Base-by-base conservation (phyloP, 139 green algal species). In the Microglena sp. region DNA sequence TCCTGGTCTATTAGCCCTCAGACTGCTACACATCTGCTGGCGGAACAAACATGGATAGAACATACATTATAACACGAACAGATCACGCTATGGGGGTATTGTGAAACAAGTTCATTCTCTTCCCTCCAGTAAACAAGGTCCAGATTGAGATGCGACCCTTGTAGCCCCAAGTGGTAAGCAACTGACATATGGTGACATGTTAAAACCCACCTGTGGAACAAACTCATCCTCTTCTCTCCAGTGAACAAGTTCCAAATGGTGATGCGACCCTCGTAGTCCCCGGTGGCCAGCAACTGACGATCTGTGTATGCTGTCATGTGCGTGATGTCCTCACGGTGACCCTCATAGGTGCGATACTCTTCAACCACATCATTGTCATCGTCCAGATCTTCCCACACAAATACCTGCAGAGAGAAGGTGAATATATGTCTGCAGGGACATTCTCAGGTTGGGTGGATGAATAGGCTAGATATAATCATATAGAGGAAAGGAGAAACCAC, bases 201-300 rank as follows among this genome's bases (percentile, higher is more conserved):
- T 7, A 64, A 50, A 22, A 35, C 57, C 8, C 36, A 69, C 59
- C 71, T 72, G 63, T 87, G 72, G 63, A 72, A 78, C 18, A 90
- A 50, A 28, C 56, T 75, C n/a, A 76, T 74, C 27, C 76, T 73
- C 45, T 76, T 76, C 63, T 83, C 77, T 1, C 83, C 83, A 24
- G 68, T 82, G 71, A 85, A 83, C 0, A 93, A 72, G 50, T 83
- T 81, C 83, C 86, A 93, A 7, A 93, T 60, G 60, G 78, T 77
- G 59, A 90, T 89, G 40, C 69, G 34, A 7, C 86, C 88, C 44
- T 89, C 82, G 62, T 90, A 93, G 55, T 92, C 86, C 6, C 88
- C 63, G 69, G 66, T 81, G 33, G 73, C 78, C 30, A 85, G 74
- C 53, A 85, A 58, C 55, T 71, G 60, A 22, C 66, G 68, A 18